Percentiles rank a stretch among this genome's conserved stretches.
These are phyloP conservation scores for Psophocarpus tetragonolobus DNA, from an alignment of 306 rosid species.

Conservation along the genomic window DNA sequence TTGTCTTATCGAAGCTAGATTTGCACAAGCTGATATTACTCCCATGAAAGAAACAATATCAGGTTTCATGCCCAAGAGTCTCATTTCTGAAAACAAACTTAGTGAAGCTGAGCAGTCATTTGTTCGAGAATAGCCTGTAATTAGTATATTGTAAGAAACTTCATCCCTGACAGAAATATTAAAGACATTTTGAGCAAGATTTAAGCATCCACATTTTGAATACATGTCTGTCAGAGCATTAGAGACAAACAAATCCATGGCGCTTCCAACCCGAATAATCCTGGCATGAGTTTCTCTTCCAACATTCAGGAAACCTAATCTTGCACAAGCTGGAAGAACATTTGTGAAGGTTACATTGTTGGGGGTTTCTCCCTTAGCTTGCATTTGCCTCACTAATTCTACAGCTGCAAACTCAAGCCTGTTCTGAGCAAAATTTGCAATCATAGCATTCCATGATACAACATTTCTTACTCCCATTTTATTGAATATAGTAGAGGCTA, in stretches of 20 bases:
- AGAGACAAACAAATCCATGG: conserved; percentile 66
- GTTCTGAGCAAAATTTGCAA: conserved; percentile 80
- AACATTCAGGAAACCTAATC: conserved; percentile 57
- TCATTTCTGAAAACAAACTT: conserved; percentile 73
- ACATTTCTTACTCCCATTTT: conserved; percentile 56
- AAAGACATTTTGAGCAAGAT: conserved; percentile 70
- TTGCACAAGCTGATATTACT: conserved; percentile 79
- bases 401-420: conserved; percentile 63
- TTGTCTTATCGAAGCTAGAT: conserved; percentile 65
- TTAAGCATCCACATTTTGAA: conserved; percentile 63
- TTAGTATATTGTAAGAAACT: conserved; percentile 77
- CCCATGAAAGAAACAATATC: conserved; percentile 82
- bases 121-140: conserved; percentile 74
- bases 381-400: conserved; percentile 68
- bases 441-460: conserved; percentile 94
- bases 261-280: conserved; percentile 48
- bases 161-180: conserved; percentile 60
- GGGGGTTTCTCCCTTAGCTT: conserved; percentile 60
- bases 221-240: conserved; percentile 91
- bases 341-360: conserved; percentile 77
- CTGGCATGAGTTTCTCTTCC: conserved; percentile 87
- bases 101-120: conserved; percentile 60
- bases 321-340: conserved; percentile 87
- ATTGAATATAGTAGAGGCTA: conserved; percentile 61
- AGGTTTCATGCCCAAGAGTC: conserved; percentile 51